Base-by-base conservation (phyloP, 768 basidiomycete species). In the Tricholoma matsutake region DNA sequence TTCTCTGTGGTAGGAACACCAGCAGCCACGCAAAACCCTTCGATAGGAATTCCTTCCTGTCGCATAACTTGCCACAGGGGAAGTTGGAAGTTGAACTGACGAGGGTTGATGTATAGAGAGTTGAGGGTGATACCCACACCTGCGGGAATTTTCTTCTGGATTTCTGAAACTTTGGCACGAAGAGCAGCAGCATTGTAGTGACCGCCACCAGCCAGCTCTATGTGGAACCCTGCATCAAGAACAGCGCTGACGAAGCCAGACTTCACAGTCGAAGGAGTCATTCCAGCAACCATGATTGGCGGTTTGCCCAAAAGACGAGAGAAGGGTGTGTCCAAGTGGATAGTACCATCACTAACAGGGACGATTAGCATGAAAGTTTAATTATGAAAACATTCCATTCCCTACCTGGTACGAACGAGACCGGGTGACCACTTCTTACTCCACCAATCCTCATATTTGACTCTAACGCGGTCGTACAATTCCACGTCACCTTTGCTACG, bases 21-120 rank as follows among this genome's bases (percentile, higher is more conserved):
- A 51, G 97, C 97, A 41, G 96, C 97, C 61, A 98, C 93, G 72
- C 96, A 98, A 78, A 99, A 96, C n/a, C 97, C 97, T 79, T 99
- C 96, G 63, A 98, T 81, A 11, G 97, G 97, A 3, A 96, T 78
- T 59, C 96, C 96, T 73, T 98, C 97, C 61, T 87, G 87, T 64
- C 93, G 88, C 91, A 99, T 91, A 76, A 97, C 93, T 73, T 96
- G 92, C 97, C 97, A 99, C 13, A 98, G 80, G 16, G 97, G 97
- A 74, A 94, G 86, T 73, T 99, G 96, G 89, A 98, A 98, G 29
- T 85, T 82, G 76, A 97, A 98, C 72, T 98, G 96, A 63, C 93
- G 90, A 61, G 94, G 96, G 75, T 98, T 98, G 83, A 98, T 98
- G 76, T 98, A 98, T 10, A 99, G 86, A 13, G 96, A 80, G 77